These are phyloP conservation scores for Myotisia sp. DNA, from an alignment of 2,329 filamentous ascomycete genomes.

Conservation along the genomic window DNA sequence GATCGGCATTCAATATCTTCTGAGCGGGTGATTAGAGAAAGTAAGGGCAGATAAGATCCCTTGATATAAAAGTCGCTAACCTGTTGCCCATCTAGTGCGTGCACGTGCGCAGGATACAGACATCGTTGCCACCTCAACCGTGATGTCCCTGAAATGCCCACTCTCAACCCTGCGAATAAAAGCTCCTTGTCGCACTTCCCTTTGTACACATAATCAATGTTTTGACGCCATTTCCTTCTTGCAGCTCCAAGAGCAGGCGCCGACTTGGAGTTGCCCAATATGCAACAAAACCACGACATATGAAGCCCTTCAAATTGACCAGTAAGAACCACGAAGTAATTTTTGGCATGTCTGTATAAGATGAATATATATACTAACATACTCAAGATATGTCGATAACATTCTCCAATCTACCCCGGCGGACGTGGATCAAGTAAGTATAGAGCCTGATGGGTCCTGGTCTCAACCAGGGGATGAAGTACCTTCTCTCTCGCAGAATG, in stretches of 20 bases:
- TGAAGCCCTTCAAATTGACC: conserved; percentile 71
- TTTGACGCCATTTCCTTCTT: conserved; percentile 90
- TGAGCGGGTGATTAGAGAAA: conserved; percentile 66
- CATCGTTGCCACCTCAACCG: conserved; percentile 73
- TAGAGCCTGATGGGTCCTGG: conserved; percentile 81
- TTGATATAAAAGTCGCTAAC: conserved; percentile 1
- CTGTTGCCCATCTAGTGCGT: conserved; percentile 43
- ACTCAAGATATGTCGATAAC: conserved; percentile 62
- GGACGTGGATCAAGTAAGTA: conserved; percentile 68
- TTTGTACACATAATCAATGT: conserved; percentile 83
- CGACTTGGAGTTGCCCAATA: conserved; percentile 91
- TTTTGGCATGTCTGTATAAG: neutral
- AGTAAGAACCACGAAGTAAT: conserved; percentile 40
- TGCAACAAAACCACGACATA: conserved; percentile 75
- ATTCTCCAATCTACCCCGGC: conserved; percentile 62
- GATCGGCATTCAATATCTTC: conserved; percentile 60
- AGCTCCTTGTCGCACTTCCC: conserved; percentile 61
- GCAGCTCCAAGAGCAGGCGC: conserved; percentile 86
- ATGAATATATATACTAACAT: conserved; percentile 8
- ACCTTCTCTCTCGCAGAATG: conserved; percentile 27
- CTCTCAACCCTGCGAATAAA: conserved; percentile 71
- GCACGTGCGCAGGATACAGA: conserved; percentile 73
- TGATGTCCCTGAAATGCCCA: conserved; percentile 85
- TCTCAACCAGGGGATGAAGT: conserved; percentile 32
- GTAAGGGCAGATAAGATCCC: conserved; percentile 38